phyloP scores from a whole-genome alignment of 257 asterid genomes.

The Nicotiana knightiana region DNA sequence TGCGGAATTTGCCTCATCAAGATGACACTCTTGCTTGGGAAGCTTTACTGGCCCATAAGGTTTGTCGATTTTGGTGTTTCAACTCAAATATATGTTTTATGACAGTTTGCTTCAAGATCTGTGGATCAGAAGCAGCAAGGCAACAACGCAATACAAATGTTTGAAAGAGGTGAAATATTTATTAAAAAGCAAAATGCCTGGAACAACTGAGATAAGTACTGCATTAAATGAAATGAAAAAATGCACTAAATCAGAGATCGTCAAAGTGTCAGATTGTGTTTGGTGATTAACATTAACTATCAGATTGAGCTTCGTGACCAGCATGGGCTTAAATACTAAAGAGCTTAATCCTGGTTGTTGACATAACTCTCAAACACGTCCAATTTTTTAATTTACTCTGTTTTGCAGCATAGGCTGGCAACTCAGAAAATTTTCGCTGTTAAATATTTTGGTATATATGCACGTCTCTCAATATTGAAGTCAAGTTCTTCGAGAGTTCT shows the following conservation, averaged over 20 bases:
- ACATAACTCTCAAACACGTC: neutral
- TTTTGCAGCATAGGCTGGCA: neutral
- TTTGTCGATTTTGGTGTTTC: conserved; percentile 19
- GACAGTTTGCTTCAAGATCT: neutral
- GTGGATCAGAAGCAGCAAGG: neutral
- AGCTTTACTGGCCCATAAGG: conserved; percentile 56
- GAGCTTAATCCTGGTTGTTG: conserved; percentile 5
- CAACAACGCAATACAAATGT: neutral
- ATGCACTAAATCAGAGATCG: neutral
- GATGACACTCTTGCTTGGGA: conserved; percentile 68
- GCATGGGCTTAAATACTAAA: neutral
- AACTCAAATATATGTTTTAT: neutral
- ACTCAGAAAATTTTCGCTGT: neutral
- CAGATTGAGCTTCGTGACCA: neutral
- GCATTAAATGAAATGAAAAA: neutral
- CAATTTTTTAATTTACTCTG: neutral
- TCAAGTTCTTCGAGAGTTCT: neutral
- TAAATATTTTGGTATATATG: neutral
- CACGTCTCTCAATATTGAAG: neutral
- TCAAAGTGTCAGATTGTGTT: neutral
- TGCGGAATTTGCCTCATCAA: conserved; percentile 82
- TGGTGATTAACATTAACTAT: neutral
- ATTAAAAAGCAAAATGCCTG: neutral
- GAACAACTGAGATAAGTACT: neutral
- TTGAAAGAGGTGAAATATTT: neutral